Base-by-base conservation (phyloP, 257 asterid genomes). In the Thymus mandschuricus region DNA sequence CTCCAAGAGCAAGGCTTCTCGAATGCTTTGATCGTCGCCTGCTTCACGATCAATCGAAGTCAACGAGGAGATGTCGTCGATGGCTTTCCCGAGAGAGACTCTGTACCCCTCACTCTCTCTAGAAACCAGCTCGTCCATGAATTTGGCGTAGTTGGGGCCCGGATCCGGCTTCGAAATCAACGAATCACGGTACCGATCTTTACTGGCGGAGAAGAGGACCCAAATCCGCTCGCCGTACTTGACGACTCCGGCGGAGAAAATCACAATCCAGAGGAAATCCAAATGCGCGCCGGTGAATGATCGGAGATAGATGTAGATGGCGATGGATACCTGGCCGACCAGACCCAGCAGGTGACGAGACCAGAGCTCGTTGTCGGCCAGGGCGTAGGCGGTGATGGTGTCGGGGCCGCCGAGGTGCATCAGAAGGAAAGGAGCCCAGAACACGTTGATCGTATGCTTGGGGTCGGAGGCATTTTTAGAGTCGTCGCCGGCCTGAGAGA, bases 71-170 rank as follows among this genome's bases (percentile, higher is more conserved):
- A 6, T 48, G 49, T 3, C 10, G 40, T 57, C 77, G 10, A 70
- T 3, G 66, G 58, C 68, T 9, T 60, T 34, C 30, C 56, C 81
- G 1, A 65, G 46, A 8, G 58, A 13, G 35, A 77, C 81, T 8
- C 1, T 27, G 28, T 29, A 69, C 1, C 81, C 80, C 62, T 75
- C 82, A 2, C 69, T 72, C 68, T 70, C 78, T 21, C 52, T 81
- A 1, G 80, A 78, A 33, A 62, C 66, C n/a, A 43, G 59, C 54
- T 77, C 80, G 54, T 72, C 82, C 86, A 81, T 79, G 76, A 86
- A 79, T 43, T 81, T 81, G 66, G 88, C 81, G 58, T 83, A 86
- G 72, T 77, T 71, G 35, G 85, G 88, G n/a, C 91, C 91, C 15
- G 88, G 83, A 54, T 86, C 83, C n/a, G 60, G 35, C 35, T 4